Base-by-base conservation (phyloP, 108 stramenopile species). In the Nannochloropsis gaditana region DNA sequence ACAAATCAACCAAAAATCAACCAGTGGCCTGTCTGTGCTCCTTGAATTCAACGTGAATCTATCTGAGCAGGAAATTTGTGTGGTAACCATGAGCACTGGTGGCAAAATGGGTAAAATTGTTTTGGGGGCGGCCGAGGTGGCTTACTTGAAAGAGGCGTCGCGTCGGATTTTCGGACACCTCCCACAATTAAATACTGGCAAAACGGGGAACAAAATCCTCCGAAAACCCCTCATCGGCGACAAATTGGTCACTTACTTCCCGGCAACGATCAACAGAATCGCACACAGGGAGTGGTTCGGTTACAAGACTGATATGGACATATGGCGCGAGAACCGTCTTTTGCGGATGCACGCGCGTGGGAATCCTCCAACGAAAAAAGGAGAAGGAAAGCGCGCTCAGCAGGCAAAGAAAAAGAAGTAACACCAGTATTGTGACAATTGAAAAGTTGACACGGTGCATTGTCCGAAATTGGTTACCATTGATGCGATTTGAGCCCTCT, bases 391-490 rank as follows among this genome's bases (percentile, higher is more conserved):
- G 59, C 59, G 59, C 15, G 59, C 59, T 4, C 59, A 73, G 59
- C 59, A 73, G 59, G 59, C 59, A 15, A 73, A 73, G 59, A 73
- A 73, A n/a, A 73, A 73, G n/a, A 73, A 73, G 59, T 73, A 73
- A n/a, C 15, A 73, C 2, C 15, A 73, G 3, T n/a, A 73, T 5
- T 73, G 59, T 31, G 31, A 31, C 31, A 31, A 31, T 31, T 31
- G 31, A 31, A 31, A 31, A 31, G 31, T 31, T 31, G 31, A 31
- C 31, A 31, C 31, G 31, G 31, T 31, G 31, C 31, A 31, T 31
- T 31, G 31, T 1, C 31, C 31, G 31, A 31, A 31, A 31, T 31
- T 31, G 31, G 1, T 31, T 31, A 31, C 31, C 31, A 31, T 31
- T 31, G 31, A 31, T 31, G 31, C 31, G 31, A 31, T 31, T 31